A percentile compares a stretch with the other conserved stretches of the same genome.
These are phyloP conservation scores for Plantago coronopus DNA, from an alignment of 305 asterid species.

Conservation along the genomic window DNA sequence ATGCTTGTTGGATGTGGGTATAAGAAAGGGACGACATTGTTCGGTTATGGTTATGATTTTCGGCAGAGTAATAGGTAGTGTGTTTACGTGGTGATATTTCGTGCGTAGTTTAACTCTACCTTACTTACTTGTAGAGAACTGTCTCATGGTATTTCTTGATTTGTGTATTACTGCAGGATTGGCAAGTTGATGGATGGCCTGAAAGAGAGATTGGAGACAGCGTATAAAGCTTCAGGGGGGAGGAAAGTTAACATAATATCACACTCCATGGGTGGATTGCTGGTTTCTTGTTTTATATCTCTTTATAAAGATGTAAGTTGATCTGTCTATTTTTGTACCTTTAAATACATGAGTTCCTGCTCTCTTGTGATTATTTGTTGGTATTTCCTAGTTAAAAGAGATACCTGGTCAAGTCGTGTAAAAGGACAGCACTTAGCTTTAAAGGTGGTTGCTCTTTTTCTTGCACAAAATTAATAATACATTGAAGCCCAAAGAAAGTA, in stretches of 20 bases:
- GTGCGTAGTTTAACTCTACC: background rate
- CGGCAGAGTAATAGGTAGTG: conserved; percentile 93
- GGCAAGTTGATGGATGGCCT: conserved; percentile 66
- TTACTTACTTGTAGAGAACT: background rate
- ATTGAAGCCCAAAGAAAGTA: too few species aligned
- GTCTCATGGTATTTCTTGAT: background rate
- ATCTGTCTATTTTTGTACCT: conserved; percentile 2
- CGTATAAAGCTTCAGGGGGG: conserved; percentile 84
- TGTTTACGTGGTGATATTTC: conserved; percentile 18
- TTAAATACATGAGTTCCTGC: background rate
- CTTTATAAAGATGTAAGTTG: conserved; percentile 67
- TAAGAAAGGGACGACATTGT: conserved; percentile 79
- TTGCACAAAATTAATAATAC: too few species aligned
- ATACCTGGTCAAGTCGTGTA: background rate
- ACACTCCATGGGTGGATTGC: conserved; percentile 97
- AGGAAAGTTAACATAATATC: conserved; percentile 87
- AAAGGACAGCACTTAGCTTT: background rate
- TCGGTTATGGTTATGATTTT: conserved; percentile 91
- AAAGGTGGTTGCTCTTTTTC: too few species aligned
- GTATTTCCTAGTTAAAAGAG: background rate
- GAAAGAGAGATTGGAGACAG: conserved; percentile 61
- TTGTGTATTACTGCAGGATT: conserved; percentile 45
- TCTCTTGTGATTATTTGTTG: background rate
- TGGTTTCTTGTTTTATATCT: conserved; percentile 69
- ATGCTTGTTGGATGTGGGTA: conserved; percentile 98